Conservation (phyloP, 2,329 filamentous ascomycete genomes). For the Elsinoe australis region DNA sequence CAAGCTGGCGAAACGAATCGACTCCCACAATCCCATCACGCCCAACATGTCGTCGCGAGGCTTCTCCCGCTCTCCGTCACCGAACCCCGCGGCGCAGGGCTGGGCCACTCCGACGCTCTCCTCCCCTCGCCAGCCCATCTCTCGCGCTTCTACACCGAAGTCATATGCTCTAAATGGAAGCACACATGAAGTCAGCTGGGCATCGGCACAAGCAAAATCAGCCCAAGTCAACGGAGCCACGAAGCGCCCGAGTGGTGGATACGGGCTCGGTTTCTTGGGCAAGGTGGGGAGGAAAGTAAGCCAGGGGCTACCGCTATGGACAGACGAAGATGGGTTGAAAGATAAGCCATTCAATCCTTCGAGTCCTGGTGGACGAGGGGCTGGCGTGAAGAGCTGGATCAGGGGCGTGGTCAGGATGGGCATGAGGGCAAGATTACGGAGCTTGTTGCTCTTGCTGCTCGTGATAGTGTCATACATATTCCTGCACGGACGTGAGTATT, state of each 20-base stretch:
- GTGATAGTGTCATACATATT: constrained; percentile 52
- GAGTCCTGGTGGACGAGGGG: constrained; percentile 13
- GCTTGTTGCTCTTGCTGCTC: constrained; percentile 48
- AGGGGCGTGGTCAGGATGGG: constrained; percentile 45
- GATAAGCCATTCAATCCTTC: neutral
- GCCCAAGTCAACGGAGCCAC: constrained; percentile 66
- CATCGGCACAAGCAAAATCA: constrained; percentile 70
- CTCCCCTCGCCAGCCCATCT: constrained; percentile 58
- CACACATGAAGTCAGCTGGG: constrained; percentile 63
- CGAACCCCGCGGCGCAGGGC: constrained; percentile 70
- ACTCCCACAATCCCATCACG: too few species aligned
- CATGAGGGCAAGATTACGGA: constrained; percentile 57
- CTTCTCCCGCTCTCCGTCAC: constrained; percentile 78
- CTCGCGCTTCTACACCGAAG: constrained; percentile 23
- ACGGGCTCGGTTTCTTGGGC: constrained; percentile 77
- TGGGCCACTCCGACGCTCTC: constrained; percentile 78
- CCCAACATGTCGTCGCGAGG: constrained; percentile 7
- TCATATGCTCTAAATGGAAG: constrained; percentile 45
- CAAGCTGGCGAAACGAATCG: too few species aligned
- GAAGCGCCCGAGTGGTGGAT: constrained; percentile 58
- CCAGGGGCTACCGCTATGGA: constrained; percentile 62
- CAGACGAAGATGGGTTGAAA: constrained; percentile 2
- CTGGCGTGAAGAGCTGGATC: constrained; percentile 30
- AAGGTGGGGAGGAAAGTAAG: constrained; percentile 76
- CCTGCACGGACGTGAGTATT: constrained; percentile 12